These are phyloP conservation scores for Aspergillus proliferans DNA, from an alignment of 2,329 filamentous ascomycete genomes.

Conservation along the genomic window DNA sequence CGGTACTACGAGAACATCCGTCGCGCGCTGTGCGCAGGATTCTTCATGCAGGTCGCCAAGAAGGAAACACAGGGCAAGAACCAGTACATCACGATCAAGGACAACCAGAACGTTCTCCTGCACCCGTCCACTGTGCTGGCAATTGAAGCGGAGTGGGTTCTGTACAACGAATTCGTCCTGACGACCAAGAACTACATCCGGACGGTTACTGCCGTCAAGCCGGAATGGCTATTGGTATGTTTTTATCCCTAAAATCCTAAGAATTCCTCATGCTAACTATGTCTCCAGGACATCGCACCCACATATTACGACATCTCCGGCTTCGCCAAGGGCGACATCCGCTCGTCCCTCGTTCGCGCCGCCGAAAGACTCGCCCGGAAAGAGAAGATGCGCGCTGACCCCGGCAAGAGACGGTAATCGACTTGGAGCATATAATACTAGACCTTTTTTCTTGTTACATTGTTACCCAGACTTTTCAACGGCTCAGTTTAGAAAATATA, in stretches of 20 bases:
- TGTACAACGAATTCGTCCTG: conserved; percentile 97
- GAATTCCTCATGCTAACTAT: conserved; percentile 22
- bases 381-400: conserved; percentile 42
- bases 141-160: conserved; percentile 88
- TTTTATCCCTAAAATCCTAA: background rate
- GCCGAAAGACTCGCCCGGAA: conserved; percentile 51
- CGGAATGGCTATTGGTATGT: conserved; percentile 87
- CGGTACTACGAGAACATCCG: conserved; percentile 98
- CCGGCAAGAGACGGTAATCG: conserved; percentile 13
- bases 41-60: conserved; percentile 99
- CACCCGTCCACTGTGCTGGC: conserved; percentile 88
- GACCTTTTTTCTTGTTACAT: no score
- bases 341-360: conserved; percentile 54
- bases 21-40: conserved; percentile 81
- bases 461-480: background rate
- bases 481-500: background rate
- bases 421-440: background rate
- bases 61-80: conserved; percentile 76
- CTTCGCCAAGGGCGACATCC: conserved; percentile 82
- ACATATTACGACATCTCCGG: conserved; percentile 80
- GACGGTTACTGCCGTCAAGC: conserved; percentile 82
- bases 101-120: conserved; percentile 85
- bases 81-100: conserved; percentile 90
- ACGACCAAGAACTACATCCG: conserved; percentile 98
- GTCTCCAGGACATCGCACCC: conserved; percentile 75